phyloP scores from a whole-genome alignment of 805 yeast genomes.

The Blastobotrys parvus region DNA sequence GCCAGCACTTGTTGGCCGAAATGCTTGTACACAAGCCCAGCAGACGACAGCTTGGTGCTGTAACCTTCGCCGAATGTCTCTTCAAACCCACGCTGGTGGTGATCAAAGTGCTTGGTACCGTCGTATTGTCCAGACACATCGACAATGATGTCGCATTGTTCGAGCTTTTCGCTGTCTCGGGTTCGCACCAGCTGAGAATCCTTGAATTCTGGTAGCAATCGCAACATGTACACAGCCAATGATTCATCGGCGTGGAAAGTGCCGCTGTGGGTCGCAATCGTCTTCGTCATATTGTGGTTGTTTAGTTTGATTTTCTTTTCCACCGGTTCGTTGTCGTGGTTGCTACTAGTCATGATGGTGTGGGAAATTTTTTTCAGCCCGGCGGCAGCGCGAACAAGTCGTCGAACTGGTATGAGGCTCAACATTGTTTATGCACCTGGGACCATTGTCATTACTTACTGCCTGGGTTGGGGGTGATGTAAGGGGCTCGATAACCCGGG shows the following conservation, averaged over 20 bases:
- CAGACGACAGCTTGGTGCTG: constrained; percentile 80
- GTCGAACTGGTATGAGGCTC: too few relatives aligned
- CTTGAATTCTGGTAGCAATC: constrained; percentile 57
- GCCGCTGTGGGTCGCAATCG: constrained; percentile 76
- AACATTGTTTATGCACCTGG: too few relatives aligned
- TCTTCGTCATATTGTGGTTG: constrained; percentile 38
- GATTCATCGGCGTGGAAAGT: constrained; percentile 97
- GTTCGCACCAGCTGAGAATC: constrained; percentile 71
- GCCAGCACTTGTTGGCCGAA: constrained; percentile 35
- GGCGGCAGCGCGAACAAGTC: too few relatives aligned
- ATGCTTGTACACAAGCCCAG: constrained; percentile 81
- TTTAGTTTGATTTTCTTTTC: constrained; percentile 1
- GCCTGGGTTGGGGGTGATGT: too few relatives aligned
- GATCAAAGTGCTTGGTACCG: constrained; percentile 80
- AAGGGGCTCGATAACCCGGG: too few relatives aligned
- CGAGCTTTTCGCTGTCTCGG: constrained; percentile 77
- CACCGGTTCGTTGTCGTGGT: not conserved
- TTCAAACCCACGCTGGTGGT: constrained; percentile 87
- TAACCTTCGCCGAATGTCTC: constrained; percentile 55
- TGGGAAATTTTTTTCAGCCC: too few relatives aligned
- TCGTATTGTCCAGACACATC: constrained; percentile 94
- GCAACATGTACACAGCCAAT: constrained; percentile 81
- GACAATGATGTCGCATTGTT: constrained; percentile 80
- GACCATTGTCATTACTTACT: too few relatives aligned
- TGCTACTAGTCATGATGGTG: too few relatives aligned